These are phyloP conservation scores for Ilyonectria mors-panacis DNA, from an alignment of 2,329 filamentous ascomycete genomes.

Conservation along the genomic window DNA sequence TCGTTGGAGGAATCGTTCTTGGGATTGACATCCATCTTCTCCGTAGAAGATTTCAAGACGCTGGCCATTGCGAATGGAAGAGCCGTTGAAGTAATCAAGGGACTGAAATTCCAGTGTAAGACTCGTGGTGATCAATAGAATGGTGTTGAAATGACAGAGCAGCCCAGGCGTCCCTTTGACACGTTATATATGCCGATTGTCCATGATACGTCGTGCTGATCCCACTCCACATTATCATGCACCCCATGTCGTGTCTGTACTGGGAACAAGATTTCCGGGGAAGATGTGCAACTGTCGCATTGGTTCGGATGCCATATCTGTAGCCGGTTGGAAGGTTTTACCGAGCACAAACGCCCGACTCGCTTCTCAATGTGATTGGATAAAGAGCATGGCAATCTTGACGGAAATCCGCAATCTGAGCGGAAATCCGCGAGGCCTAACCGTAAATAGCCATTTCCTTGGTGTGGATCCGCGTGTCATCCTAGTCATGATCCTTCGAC, in stretches of 20 bases:
- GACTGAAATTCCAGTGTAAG: neutral
- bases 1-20: neutral
- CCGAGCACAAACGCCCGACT: too few relatives aligned
- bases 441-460: neutral
- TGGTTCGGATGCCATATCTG: too few relatives aligned
- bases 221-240: too few relatives aligned
- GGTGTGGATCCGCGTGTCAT: neutral
- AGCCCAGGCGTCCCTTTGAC: too few relatives aligned
- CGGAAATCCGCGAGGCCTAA: neutral
- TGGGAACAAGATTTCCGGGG: too few relatives aligned
- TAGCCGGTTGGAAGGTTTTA: too few relatives aligned
- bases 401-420: neutral
- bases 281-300: too few relatives aligned
- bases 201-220: too few relatives aligned
- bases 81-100: neutral
- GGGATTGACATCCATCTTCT: neutral
- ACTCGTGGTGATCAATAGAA: neutral
- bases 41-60: neutral
- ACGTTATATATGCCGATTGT: too few relatives aligned
- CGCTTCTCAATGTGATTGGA: neutral
- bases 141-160: neutral
- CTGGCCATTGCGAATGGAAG: neutral
- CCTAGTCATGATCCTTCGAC: neutral
- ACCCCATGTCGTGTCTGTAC: too few relatives aligned
- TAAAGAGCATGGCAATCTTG: neutral